Base-by-base conservation (phyloP, 805 yeast genomes). In the Myxozyma neotropica region DNA sequence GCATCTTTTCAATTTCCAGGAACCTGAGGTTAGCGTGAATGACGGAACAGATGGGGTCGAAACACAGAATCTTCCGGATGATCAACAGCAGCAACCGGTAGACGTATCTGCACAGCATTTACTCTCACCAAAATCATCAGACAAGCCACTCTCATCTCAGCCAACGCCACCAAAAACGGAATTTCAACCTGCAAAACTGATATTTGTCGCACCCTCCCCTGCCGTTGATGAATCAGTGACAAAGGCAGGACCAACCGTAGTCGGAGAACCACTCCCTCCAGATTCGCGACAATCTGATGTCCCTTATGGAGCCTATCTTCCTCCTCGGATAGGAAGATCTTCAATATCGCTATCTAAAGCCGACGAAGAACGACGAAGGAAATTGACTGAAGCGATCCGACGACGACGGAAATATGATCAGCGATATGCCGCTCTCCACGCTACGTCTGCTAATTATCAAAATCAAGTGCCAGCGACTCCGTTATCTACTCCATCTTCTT, bases 301-400 rank as follows among this genome's bases (percentile, higher is more conserved):
- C 3, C 57, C 61, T 19, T 59, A 55, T 43, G 59, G 63, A 26
- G 54, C 63, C 4, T 38, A 21, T n/a, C 44, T 59, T 33, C 55
- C 56, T 3, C 12, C 31, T 10, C 1, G 29, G 4, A 6, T 42
- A 1, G 12, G 27, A 15, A 48, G 57, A 17, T 21, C 47, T 12
- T 8, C 53, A 3, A n/a, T 27, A 15, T 8, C 39, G 4, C 36
- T 27, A 12, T 55, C 60, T 5, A 45, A 59, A 27, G 57, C 43
- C 4, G 56, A 47, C 33, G 59, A 51, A 23, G 54, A 43, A 21
- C 46, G 57, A 12, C 40, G 53, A 31, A 43, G 33, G 43, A 50
- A 52, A 38, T 44, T 59, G 19, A 35, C 56, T 3, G 59, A 49
- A 15, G 53, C 48, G 8, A 60, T 59, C 15, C 49, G 50, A 8